Conservation (phyloP, 257 asterid species). For the Solanum tacnaense region DNA sequence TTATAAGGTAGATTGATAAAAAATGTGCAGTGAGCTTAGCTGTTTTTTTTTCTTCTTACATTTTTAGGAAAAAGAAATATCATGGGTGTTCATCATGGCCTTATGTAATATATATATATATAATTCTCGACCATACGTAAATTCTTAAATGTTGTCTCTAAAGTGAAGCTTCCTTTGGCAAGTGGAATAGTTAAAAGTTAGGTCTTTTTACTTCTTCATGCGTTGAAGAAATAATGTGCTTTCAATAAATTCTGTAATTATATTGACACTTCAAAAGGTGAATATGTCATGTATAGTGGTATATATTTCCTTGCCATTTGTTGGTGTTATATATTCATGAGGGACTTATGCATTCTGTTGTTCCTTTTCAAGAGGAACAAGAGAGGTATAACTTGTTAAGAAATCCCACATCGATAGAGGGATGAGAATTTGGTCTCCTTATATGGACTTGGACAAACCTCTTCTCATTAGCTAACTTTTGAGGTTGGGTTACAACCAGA, state of each 20-base stretch:
- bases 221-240: neutral
- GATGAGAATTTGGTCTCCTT: no score
- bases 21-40: neutral
- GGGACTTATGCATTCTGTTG: neutral
- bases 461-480: no score
- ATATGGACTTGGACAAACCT: no score
- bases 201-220: neutral
- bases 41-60: neutral
- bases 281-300: neutral
- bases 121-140: neutral
- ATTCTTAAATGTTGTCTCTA: neutral
- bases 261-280: neutral
- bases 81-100: neutral
- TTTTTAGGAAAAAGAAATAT: neutral
- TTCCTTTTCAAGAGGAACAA: neutral
- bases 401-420: no score
- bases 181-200: neutral
- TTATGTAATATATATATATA: no score
- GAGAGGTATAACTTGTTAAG: neutral
- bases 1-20: neutral
- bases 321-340: neutral
- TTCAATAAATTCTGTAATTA: neutral
- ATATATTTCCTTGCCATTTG: neutral
- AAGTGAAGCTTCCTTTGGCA: neutral
- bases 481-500: no score